Conservation (phyloP, 2,329 filamentous ascomycete species). For the Fusarium miscanthi region DNA sequence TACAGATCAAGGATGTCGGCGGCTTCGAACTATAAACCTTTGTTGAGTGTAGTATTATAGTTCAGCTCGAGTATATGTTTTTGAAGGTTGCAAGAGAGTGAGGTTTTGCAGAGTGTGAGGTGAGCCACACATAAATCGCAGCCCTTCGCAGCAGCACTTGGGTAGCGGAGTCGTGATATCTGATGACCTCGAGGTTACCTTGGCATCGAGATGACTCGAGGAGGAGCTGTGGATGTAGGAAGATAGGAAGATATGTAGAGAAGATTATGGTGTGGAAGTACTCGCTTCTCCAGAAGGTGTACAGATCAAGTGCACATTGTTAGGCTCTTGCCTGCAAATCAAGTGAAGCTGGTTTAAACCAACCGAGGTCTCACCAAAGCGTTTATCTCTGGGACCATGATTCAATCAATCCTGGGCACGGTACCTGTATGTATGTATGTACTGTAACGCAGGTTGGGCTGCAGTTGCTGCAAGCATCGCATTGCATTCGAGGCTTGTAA, state of each 20-base stretch:
- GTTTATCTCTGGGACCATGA: neutral
- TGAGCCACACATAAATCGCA: constrained; percentile 4
- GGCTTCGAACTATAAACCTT: neutral
- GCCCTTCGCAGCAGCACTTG: neutral
- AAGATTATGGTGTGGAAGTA: neutral
- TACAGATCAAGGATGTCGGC: neutral
- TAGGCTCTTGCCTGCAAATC: constrained; percentile 15
- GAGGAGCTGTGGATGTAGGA: neutral
- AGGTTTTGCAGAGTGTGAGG: constrained; percentile 2
- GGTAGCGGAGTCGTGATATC: neutral
- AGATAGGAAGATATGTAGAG: neutral
- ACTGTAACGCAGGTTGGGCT: constrained; percentile 37
- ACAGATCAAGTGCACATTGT: neutral
- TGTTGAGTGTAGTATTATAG: neutral
- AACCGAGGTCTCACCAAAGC: constrained; percentile 13
- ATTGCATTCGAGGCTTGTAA: constrained; percentile 22
- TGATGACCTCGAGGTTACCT: constrained; percentile 1
- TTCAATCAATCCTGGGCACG: neutral
- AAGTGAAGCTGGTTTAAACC: neutral
- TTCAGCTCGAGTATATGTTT: neutral
- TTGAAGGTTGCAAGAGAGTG: neutral
- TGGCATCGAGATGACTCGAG: constrained; percentile 1
- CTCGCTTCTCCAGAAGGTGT: neutral
- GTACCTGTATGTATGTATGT: constrained; percentile 17
- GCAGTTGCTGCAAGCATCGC: constrained; percentile 36